Evolutionary conservation across 352 stramenopile species (phyloP).

Genomic region (Phytophthora fragariae): DNA sequence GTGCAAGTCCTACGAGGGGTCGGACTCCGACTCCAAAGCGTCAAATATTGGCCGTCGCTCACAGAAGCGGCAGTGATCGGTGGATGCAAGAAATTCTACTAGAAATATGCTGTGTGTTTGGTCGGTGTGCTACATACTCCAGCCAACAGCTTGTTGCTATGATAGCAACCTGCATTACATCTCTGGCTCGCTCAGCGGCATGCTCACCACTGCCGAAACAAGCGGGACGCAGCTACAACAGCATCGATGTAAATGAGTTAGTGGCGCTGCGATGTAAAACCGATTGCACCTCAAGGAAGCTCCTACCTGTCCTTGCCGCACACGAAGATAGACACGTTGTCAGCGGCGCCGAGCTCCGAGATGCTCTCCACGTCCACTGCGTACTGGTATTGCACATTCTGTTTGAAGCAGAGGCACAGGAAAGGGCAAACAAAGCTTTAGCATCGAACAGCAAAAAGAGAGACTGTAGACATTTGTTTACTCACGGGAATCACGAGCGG

Average conservation of each 20-base stretch:
- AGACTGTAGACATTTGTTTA: conserved; percentile 10
- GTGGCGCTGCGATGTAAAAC: background rate
- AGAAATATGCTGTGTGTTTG: background rate
- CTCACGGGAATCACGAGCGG: conserved; percentile 78
- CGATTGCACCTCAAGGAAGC: background rate
- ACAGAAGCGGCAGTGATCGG: background rate
- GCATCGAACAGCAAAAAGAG: conserved; percentile 15
- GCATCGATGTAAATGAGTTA: background rate
- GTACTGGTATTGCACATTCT: conserved; percentile 84
- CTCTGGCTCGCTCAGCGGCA: conserved; percentile 81
- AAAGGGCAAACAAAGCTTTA: conserved; percentile 7
- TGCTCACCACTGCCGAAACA: conserved; percentile 83
- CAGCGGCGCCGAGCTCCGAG: conserved; percentile 68
- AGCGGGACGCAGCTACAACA: conserved; percentile 74
- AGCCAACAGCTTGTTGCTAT: background rate
- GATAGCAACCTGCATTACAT: conserved; percentile 32
- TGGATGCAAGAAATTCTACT: background rate
- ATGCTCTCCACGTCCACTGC: conserved; percentile 75
- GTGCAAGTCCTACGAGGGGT: conserved; percentile 19
- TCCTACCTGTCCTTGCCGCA: conserved; percentile 83
- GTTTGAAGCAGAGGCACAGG: background rate
- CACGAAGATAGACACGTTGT: conserved; percentile 84
- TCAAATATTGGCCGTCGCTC: background rate
- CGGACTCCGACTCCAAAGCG: background rate
- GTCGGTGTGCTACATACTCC: background rate